phyloP scores from a whole-genome alignment of 2,329 filamentous ascomycete species.

The Tolypocladium paradoxum region DNA sequence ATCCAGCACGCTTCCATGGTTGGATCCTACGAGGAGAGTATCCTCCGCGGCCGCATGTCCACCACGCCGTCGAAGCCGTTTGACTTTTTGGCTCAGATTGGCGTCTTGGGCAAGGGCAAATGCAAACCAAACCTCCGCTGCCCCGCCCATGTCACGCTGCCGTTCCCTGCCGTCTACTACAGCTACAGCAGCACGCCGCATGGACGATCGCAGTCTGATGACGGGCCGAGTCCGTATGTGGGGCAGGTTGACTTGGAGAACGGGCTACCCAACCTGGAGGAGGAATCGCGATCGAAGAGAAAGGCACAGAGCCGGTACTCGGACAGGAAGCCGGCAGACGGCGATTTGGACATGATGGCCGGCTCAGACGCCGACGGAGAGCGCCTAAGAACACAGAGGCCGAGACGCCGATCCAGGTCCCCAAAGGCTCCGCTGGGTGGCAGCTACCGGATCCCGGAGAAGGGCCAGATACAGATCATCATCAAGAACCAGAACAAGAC shows the following conservation, averaged over 20 bases:
- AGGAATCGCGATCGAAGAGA: slow-evolving; percentile 34
- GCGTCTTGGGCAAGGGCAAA: slow-evolving; percentile 78
- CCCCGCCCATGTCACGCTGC: slow-evolving; percentile 79
- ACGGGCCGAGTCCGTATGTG: slow-evolving; percentile 92
- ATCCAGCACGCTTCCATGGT: slow-evolving; percentile 91
- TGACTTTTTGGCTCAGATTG: slow-evolving; percentile 90
- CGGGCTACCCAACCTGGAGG: slow-evolving; percentile 46
- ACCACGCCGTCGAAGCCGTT: slow-evolving; percentile 87
- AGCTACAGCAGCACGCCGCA: slow-evolving; percentile 65
- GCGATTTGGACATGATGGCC: slow-evolving; percentile 10
- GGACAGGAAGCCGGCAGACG: slow-evolving; percentile 23
- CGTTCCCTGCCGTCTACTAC: slow-evolving; percentile 94
- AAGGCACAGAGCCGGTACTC: slow-evolving; percentile 35
- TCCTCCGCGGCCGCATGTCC: slow-evolving; percentile 90
- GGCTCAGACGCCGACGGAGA: slow-evolving; percentile 18
- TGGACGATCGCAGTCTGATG: slow-evolving; percentile 55
- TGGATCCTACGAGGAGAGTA: slow-evolving; percentile 95
- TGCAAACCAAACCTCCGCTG: slow-evolving; percentile 80
- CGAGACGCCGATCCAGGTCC: slow-evolving; percentile 43
- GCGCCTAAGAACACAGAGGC: slow-evolving; percentile 16
- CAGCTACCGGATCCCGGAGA: slow-evolving; percentile 85
- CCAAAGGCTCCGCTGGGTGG: slow-evolving; percentile 63
- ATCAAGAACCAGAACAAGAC: slow-evolving; percentile 99
- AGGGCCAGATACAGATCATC: slow-evolving; percentile 90
- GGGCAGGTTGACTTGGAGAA: slow-evolving; percentile 88